These are phyloP conservation scores for Trichoderma endophyticum DNA, from an alignment of 2,329 filamentous ascomycete genomes.

Conservation along the genomic window DNA sequence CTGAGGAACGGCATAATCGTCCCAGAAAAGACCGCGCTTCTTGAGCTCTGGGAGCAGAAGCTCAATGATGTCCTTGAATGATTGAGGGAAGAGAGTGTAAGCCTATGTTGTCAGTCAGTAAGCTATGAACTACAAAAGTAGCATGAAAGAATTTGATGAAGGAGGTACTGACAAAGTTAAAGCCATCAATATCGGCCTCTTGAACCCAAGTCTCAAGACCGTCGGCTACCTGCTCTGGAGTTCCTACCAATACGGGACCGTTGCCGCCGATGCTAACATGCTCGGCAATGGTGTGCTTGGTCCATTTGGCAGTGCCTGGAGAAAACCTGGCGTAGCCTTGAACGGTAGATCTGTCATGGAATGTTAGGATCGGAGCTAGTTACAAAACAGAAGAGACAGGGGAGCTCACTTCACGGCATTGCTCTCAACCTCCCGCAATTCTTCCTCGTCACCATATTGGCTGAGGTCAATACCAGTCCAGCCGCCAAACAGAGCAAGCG, in stretches of 20 bases:
- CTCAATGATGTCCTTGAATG: slow-evolving; percentile 66
- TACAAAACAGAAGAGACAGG: too few relatives aligned
- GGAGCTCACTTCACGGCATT: slow-evolving; percentile 51
- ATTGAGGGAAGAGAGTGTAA: slow-evolving; percentile 64
- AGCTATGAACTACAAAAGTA: background rate
- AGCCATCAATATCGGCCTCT: slow-evolving; percentile 64
- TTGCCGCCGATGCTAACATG: slow-evolving; percentile 67
- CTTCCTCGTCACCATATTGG: slow-evolving; percentile 62
- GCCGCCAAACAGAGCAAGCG: slow-evolving; percentile 67
- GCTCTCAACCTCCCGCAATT: slow-evolving; percentile 59
- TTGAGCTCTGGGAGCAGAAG: slow-evolving; percentile 62
- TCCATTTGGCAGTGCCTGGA: slow-evolving; percentile 64
- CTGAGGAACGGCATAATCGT: slow-evolving; percentile 50
- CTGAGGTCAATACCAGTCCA: slow-evolving; percentile 63
- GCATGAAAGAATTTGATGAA: background rate
- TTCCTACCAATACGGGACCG: slow-evolving; percentile 63
- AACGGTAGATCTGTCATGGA: slow-evolving; percentile 44
- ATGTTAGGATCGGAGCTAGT: background rate
- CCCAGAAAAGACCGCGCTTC: slow-evolving; percentile 56
- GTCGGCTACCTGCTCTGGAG: slow-evolving; percentile 36
- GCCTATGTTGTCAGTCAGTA: slow-evolving; percentile 36
- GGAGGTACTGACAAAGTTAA: slow-evolving; percentile 60
- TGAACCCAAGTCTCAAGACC: slow-evolving; percentile 35
- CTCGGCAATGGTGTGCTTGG: slow-evolving; percentile 65
- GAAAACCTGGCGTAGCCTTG: slow-evolving; percentile 55